phyloP scores from a whole-genome alignment of 2,329 filamentous ascomycete genomes.

The Fusarium sp. region DNA sequence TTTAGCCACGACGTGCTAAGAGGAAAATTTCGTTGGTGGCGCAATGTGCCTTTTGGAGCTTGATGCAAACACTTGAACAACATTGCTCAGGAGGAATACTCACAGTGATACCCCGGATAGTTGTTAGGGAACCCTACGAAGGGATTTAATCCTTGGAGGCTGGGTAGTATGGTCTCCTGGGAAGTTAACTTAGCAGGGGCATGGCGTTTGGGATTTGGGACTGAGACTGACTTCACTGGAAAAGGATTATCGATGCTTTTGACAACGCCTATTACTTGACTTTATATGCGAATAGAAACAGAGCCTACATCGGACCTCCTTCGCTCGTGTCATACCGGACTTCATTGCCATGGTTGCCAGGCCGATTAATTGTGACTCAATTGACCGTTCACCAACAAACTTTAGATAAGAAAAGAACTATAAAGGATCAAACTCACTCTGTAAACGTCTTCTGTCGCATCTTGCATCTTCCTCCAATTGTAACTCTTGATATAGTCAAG shows the following conservation, averaged over 20 bases:
- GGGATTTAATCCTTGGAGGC: neutral
- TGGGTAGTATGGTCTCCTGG: neutral
- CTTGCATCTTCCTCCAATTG: neutral
- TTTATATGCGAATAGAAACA: constrained; percentile 5
- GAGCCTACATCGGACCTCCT: neutral
- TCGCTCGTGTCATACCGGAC: neutral
- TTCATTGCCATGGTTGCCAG: neutral
- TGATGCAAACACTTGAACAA: neutral
- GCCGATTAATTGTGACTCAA: constrained; percentile 1
- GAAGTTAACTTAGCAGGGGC: constrained; percentile 24
- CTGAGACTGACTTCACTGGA: constrained; percentile 2
- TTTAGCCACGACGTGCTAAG: neutral
- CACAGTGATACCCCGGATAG: constrained; percentile 30
- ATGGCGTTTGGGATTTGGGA: constrained; percentile 33
- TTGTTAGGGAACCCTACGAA: constrained; percentile 1
- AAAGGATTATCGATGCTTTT: constrained; percentile 1
- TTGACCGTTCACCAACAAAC: neutral
- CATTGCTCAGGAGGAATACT: constrained; percentile 1
- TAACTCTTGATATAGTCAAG: neutral
- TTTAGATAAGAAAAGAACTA: neutral
- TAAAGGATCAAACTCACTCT: neutral
- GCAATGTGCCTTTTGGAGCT: neutral
- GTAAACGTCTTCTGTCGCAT: neutral
- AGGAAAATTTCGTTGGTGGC: neutral
- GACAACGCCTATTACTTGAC: neutral